A percentile compares a stretch with the other conserved stretches of the same genome.
Conservation (phyloP, 371 early-diverging fungal genomes). For the Batkoa obscura region DNA sequence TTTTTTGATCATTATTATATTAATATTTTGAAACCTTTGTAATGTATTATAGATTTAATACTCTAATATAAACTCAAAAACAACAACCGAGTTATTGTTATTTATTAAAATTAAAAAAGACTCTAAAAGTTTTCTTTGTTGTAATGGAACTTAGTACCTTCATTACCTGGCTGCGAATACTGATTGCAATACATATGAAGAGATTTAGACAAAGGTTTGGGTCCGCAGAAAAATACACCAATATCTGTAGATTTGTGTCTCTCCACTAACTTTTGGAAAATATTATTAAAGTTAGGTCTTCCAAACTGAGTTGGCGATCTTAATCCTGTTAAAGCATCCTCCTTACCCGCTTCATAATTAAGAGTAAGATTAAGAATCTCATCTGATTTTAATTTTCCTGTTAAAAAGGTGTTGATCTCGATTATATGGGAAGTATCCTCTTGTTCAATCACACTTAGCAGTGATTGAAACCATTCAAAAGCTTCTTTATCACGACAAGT, state of each 20-base stretch:
- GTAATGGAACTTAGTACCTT: slow-evolving; percentile 8
- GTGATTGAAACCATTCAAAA: slow-evolving; percentile 51
- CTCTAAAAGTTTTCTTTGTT: slow-evolving; percentile 9
- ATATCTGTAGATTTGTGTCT: slow-evolving; percentile 22
- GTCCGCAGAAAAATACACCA: slow-evolving; percentile 38
- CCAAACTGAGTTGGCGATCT: slow-evolving; percentile 31
- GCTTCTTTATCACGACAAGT: slow-evolving; percentile 38
- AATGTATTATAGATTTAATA: too few species aligned
- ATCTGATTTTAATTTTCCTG: slow-evolving; percentile 24
- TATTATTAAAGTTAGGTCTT: slow-evolving; percentile 23
- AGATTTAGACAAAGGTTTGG: slow-evolving; percentile 19
- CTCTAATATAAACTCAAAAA: too few species aligned
- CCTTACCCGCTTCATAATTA: slow-evolving; percentile 20
- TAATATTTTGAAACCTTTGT: too few species aligned
- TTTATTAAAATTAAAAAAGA: too few species aligned
- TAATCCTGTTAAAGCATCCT: slow-evolving; percentile 30
- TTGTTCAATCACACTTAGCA: slow-evolving; percentile 34
- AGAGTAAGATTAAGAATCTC: slow-evolving; percentile 26
- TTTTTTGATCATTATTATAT: too few species aligned
- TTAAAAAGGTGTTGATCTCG: slow-evolving; percentile 44
- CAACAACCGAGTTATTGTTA: too few species aligned
- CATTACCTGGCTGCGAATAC: slow-evolving; percentile 8
- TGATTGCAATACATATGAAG: slow-evolving; percentile 14
- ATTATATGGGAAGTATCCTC: slow-evolving; percentile 20
- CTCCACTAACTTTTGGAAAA: slow-evolving; percentile 21